Conservation (phyloP, 768 basidiomycete genomes). For the Amanita polypyramis region DNA sequence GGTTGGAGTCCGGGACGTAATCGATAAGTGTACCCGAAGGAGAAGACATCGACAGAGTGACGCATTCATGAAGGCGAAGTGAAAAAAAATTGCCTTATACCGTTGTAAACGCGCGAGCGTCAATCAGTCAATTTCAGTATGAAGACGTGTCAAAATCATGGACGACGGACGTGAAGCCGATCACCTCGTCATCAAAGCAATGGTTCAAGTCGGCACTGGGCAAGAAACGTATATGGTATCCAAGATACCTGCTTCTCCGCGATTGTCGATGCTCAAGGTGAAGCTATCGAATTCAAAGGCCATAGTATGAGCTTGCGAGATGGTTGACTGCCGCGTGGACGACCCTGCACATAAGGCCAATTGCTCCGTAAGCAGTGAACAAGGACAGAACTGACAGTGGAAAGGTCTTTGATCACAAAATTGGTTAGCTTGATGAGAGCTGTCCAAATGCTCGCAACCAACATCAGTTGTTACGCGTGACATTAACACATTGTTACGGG, state of each 20-base stretch:
- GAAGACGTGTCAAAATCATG: neutral
- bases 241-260: neutral
- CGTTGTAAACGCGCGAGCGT: neutral
- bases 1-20: neutral
- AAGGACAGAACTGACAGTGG: no score
- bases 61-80: neutral
- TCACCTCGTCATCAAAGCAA: neutral
- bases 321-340: neutral
- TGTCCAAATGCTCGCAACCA: no score
- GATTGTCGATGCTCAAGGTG: conserved; percentile 4
- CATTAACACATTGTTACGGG: no score
- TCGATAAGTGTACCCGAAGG: neutral
- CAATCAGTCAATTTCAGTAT: neutral
- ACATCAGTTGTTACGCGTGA: no score
- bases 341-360: neutral
- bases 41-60: neutral
- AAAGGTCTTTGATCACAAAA: no score
- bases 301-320: neutral
- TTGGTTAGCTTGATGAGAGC: no score
- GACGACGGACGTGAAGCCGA: neutral
- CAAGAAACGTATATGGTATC: neutral
- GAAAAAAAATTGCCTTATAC: neutral
- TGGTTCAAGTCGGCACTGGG: no score
- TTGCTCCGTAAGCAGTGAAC: no score
- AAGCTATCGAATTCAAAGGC: neutral